Evolutionary conservation across 148 eudicot species (phyloP), one percentile per base, ranked within the genome.

Genomic region (Arbutus unedo): DNA sequence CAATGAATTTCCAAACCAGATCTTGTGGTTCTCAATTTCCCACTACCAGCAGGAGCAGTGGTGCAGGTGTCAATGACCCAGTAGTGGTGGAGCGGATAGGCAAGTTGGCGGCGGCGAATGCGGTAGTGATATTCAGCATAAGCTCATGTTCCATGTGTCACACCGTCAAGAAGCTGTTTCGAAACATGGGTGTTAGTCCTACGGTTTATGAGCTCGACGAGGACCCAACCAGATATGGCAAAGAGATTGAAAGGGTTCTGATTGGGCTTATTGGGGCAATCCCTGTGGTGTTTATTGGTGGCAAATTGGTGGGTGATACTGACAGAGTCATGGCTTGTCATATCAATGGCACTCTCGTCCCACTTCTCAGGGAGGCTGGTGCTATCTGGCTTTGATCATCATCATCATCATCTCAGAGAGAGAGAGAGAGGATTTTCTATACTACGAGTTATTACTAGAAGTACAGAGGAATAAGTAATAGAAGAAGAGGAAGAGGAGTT

Each of bases 291-390:
- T 66, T 25, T 43, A 4, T 66, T 11, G 71, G 71, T 1, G 71
- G 71, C 43, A 66, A 66, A 11, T 11, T 66, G 71, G 71, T 66
- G 14, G 71, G 71, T 3, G 43, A 25, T 11, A 66, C 71, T 5
- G 71, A 66, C 71, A 66, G 44, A 25, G 71, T 66, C 71, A 66
- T 66, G 71, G 71, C 71, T 66, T 66, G 16, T 66, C 71, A 66
- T 25, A 66, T 66, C 44, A 25, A 15, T 43, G 71, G 71, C 71
- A 66, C 71, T 4, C 71, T 66, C 44, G 71, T 66, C 71, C 71
- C 71, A 10, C 71, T 66, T 11, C 71, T 66, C 44, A 66, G 31
- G 71, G 44, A 66, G 43, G 71, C 71, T 11, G 71, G 71, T 66
- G 71, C 71, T 66, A 15, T 66, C 44, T 66, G 71, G 71, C 71